Conservation (phyloP, 768 basidiomycete species). For the Auriscalpium orientale region DNA sequence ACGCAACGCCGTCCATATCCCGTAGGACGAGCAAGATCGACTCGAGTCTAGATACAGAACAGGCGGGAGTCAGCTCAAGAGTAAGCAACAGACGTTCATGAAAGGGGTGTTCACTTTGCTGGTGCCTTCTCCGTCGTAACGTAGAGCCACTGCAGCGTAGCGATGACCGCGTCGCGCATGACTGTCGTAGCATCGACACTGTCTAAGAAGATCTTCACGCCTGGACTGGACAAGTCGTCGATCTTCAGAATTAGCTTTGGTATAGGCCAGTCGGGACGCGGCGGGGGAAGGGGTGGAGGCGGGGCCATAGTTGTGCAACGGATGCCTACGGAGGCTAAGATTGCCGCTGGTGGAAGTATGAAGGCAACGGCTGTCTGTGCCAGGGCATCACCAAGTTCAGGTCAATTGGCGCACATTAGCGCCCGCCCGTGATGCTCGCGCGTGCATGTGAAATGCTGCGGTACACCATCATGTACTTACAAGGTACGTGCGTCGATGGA, state of each 20-base stretch:
- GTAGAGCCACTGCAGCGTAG: constrained; percentile 11
- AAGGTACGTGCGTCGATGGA: too few species aligned
- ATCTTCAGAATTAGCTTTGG: constrained; percentile 47
- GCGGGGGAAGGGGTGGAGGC: constrained; percentile 4
- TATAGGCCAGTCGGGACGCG: constrained; percentile 34
- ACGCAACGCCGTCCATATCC: constrained; percentile 62
- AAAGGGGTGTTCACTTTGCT: not conserved
- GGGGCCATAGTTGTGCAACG: not conserved
- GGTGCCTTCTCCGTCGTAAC: constrained; percentile 11
- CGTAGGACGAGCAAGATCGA: constrained; percentile 51
- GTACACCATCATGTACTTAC: too few species aligned
- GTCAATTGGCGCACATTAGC: too few species aligned
- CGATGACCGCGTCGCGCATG: constrained; percentile 25
- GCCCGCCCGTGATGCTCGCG: too few species aligned
- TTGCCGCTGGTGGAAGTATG: too few species aligned
- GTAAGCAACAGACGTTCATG: too few species aligned
- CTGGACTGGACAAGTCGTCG: constrained; percentile 49
- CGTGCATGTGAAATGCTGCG: too few species aligned
- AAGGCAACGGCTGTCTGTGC: too few species aligned
- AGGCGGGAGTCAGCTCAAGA: not conserved
- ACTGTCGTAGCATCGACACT: constrained; percentile 35
- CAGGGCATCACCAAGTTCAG: too few species aligned
- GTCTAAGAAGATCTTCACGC: constrained; percentile 44
- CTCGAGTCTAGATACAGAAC: constrained; percentile 18
- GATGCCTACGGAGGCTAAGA: not conserved